Base-by-base conservation (phyloP, 2,329 filamentous ascomycete genomes). In the Talaromyces sp. region DNA sequence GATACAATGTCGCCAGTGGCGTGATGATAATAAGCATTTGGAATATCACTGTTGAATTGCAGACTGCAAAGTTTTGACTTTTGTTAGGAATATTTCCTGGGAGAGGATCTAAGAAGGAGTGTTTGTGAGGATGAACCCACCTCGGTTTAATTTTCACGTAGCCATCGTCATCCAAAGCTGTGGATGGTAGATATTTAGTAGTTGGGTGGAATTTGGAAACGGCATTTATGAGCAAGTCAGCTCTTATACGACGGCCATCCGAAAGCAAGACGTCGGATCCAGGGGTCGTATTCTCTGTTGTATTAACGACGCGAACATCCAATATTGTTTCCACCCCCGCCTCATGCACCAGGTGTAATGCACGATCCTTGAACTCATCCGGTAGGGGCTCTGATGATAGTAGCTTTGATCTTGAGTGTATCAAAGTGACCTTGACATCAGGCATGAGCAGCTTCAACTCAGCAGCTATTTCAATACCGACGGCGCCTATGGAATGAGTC, bases 381-480 rank as follows among this genome's bases (percentile, higher is more conserved):
- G 89, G 86, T 2, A 95, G 80, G 3, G 84, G 85, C 75, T 95
- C 91, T 0, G 88, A 85, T 0, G 89, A 92, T 8, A 93, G 80
- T 1, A 93, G 82, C 68, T 84, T 84, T 28, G 83, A 79, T 22
- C 89, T 81, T 4, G 90, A 92, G 72, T 93, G 91, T 4, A 91
- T 84, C 1, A 95, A 82, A 0, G 85, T 90, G n/a, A 93, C 87
- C 47, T 83, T 82, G 59, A 85, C 77, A 11, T 82, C 69, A 0
- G 91, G 89, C 63, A 88, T 82, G 27, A 86, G 78, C 53, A 84
- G 73, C 74, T 92, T 93, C 59, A 93, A 78, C 76, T 95, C 90
- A 1, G 88, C 86, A 0, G 91, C 89, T 82, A 93, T 92, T 72
- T 93, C 90, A 59, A 93, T 87, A 9, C 91, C 91, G 1, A 93